Conservation (phyloP, 164 flowering plant species). For the Chloranthus sessilifolius region DNA sequence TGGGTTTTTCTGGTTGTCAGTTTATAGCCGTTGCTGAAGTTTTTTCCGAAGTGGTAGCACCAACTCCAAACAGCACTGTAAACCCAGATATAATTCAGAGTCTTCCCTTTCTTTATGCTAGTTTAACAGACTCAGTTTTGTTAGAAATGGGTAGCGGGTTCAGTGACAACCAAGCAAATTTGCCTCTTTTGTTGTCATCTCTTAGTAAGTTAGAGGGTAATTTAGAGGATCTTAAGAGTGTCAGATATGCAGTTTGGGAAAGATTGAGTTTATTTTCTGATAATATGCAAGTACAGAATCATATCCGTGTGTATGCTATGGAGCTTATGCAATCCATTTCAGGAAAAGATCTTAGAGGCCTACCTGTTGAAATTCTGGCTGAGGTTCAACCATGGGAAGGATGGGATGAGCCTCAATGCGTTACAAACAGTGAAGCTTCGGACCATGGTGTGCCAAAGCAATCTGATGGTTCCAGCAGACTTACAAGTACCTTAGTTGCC, state of each 20-base stretch:
- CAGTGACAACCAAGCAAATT: constrained; percentile 28
- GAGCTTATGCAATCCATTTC: constrained; percentile 76
- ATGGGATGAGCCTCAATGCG: constrained; percentile 49
- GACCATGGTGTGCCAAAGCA: constrained; percentile 25
- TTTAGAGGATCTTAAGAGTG: constrained; percentile 46
- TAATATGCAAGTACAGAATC: constrained; percentile 60
- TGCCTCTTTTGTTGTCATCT: no score
- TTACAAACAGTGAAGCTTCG: constrained; percentile 24
- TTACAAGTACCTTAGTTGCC: constrained; percentile 72
- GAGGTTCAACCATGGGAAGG: constrained; percentile 79
- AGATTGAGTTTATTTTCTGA: constrained; percentile 55
- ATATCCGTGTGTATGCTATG: constrained; percentile 41
- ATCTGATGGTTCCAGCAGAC: constrained; percentile 42
- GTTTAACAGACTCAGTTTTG: constrained; percentile 49
- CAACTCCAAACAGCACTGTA: constrained; percentile 17
- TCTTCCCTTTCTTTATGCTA: constrained; percentile 51
- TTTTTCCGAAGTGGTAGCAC: constrained; percentile 31
- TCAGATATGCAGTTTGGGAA: constrained; percentile 73
- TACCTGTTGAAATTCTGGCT: constrained; percentile 33
- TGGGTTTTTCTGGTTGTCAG: constrained; percentile 75
- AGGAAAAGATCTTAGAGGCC: constrained; percentile 39
- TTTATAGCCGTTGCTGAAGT: constrained; percentile 53
- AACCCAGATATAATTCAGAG: constrained; percentile 20
- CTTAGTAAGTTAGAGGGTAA: constrained; percentile 62
- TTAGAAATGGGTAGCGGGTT: constrained; percentile 37